Evolutionary conservation across 176 grass and related monocot species (phyloP), one percentile per base, ranked within the genome.

Genomic region (Guadua angustifolia): DNA sequence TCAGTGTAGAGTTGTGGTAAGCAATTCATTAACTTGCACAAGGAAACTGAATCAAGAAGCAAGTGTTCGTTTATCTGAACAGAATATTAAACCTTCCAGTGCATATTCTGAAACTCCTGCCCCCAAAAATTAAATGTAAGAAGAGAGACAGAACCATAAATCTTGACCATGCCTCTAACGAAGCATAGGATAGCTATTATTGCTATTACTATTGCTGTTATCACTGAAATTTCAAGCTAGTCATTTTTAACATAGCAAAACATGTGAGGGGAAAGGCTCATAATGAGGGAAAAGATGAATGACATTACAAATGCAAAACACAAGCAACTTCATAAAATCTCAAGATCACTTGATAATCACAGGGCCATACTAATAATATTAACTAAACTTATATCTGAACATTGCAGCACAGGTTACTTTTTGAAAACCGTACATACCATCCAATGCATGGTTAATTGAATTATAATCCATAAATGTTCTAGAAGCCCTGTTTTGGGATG

Each of bases 391-490:
- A 69, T 13, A 57, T 71, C 40, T 19, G 17, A 63, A 75, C 10
- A 36, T 77, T 64, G 38, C 16, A 78, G 66, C 25, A 66, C 44
- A 51, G 44, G 9, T 57, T 72, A 26, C 3, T 45, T 50, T 73
- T 55, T 58, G n/a, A 62, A 66, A 86, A 86, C 7, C 60, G 33
- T 59, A 87, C 82, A 3, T 95, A 98, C 95, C 95, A 90, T 98
- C 95, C 82, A 98, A 90, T 74, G 95, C 91, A 86, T 95, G 93
- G 60, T 92, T 93, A 77, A 98, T 83, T 50, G 93, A 98, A 89
- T 93, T 89, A 86, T 95, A 98, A 86, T 93, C 85, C 87, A 95
- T 93, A 74, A 98, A 98, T 83, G 95, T 95, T 86, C 95, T 92
- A 42, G 83, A 91, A 72, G 83, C 85, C 87, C 93, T 88, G 53